phyloP scores from a whole-genome alignment of 345 rosid genomes.

The Triadica sebifera region DNA sequence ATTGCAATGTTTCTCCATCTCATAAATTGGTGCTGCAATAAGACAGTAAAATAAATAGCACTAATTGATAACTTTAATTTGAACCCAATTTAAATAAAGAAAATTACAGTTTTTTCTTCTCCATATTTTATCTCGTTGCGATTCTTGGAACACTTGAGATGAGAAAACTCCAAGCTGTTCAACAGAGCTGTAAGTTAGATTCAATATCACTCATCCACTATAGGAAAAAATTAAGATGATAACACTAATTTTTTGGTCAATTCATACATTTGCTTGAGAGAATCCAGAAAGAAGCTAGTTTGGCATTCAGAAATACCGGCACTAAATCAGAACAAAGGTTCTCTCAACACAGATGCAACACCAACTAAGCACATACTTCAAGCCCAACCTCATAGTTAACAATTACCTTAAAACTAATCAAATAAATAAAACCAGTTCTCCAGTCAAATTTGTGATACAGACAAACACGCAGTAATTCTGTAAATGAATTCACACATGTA shows the following conservation, averaged over 20 bases:
- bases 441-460: not conserved
- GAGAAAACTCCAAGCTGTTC: constrained; percentile 96
- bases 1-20: constrained; percentile 96
- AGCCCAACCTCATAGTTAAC: not conserved
- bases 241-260: not conserved
- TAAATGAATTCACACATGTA: not conserved
- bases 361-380: constrained; percentile 1
- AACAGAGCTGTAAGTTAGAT: constrained; percentile 24
- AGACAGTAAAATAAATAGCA: constrained; percentile 21
- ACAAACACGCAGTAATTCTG: not conserved
- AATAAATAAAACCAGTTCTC: not conserved
- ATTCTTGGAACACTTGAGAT: constrained; percentile 93
- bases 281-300: not conserved
- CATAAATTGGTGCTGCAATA: constrained; percentile 77
- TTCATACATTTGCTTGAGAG: not conserved
- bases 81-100: constrained; percentile 10
- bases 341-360: not conserved
- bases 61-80: constrained; percentile 20
- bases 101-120: constrained; percentile 71
- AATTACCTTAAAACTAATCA: not conserved
- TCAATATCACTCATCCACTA: not conserved
- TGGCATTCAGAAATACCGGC: constrained; percentile 1
- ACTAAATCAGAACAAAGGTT: not conserved
- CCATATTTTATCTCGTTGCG: constrained; percentile 71
- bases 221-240: constrained; percentile 3